These are phyloP conservation scores for Ophiostoma triangulosporum DNA, from an alignment of 2,329 filamentous ascomycete genomes.

Conservation along the genomic window DNA sequence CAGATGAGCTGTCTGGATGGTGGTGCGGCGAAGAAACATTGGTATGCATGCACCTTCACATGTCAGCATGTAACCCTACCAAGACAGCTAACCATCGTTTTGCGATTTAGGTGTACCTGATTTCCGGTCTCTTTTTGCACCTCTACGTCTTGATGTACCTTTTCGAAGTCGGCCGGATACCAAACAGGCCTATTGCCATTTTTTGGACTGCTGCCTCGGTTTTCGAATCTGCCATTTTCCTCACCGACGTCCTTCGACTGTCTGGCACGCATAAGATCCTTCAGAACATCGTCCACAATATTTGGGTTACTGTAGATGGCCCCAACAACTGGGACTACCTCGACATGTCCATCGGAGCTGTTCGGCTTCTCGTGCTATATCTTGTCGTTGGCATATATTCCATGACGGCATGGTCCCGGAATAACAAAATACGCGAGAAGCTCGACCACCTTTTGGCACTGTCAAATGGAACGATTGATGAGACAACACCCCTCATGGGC, in stretches of 20 bases:
- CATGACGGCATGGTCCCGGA: constrained; percentile 28
- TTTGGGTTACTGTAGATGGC: constrained; percentile 25
- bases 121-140: constrained; percentile 13
- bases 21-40: constrained; percentile 57
- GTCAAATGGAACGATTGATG: constrained; percentile 19
- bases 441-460: constrained; percentile 25
- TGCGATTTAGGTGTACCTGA: constrained; percentile 12
- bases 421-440: constrained; percentile 23
- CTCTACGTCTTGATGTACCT: constrained; percentile 27
- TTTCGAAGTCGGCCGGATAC: constrained; percentile 62
- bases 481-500: constrained; percentile 50
- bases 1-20: constrained; percentile 39
- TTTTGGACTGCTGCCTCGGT: constrained; percentile 65
- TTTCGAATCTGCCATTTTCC: constrained; percentile 60
- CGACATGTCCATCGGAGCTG: constrained; percentile 51
- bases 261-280: constrained; percentile 30
- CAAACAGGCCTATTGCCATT: constrained; percentile 63
- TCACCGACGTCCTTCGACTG: constrained; percentile 55
- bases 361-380: constrained; percentile 25
- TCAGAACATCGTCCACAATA: constrained; percentile 21
- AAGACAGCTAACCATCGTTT: background rate
- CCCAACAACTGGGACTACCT: constrained; percentile 42
- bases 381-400: constrained; percentile 42
- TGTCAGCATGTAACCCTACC: background rate
- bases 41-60: constrained; percentile 16